Conservation (phyloP, 2,329 filamentous ascomycete genomes). For the Juglanconis sp. region DNA sequence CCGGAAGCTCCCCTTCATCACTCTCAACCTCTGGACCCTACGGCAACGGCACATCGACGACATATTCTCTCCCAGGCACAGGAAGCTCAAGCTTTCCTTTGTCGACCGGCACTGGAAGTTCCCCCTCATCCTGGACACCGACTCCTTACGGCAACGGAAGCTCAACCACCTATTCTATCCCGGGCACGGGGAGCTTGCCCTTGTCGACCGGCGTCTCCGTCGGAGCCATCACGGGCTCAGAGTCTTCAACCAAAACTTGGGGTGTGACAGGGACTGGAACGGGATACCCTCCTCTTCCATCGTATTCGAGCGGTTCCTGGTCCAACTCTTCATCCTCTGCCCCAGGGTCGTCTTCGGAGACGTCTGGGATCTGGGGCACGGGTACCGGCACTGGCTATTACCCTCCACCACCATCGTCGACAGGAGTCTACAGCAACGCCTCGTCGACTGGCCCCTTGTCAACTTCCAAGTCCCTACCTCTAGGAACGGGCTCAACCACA, state of each 20-base stretch:
- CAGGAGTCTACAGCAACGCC: constrained; percentile 6
- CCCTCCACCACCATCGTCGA: not conserved
- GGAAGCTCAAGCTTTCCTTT: not conserved
- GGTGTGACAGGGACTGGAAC: not conserved
- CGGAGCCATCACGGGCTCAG: not conserved
- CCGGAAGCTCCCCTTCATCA: not conserved
- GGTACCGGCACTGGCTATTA: not conserved
- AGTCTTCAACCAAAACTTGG: not conserved
- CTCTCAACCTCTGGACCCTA: constrained; percentile 8
- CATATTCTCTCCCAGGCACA: constrained; percentile 6
- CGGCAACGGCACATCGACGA: constrained; percentile 8
- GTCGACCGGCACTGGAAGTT: not conserved
- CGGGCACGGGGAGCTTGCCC: not conserved
- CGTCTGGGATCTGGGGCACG: not conserved
- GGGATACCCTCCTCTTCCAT: not conserved
- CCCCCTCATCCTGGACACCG: too few species aligned
- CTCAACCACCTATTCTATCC: too few species aligned
- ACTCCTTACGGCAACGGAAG: too few species aligned
- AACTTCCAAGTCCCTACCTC: not conserved
- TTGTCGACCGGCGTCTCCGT: constrained; percentile 6
- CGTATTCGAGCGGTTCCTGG: too few species aligned
- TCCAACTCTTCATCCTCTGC: not conserved
- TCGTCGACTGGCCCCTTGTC: constrained; percentile 3
- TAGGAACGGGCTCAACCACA: not conserved
- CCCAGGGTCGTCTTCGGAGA: not conserved